Evolutionary conservation across 179 eudicot genomes (phyloP).

Genomic region (Vitellaria paradoxa): DNA sequence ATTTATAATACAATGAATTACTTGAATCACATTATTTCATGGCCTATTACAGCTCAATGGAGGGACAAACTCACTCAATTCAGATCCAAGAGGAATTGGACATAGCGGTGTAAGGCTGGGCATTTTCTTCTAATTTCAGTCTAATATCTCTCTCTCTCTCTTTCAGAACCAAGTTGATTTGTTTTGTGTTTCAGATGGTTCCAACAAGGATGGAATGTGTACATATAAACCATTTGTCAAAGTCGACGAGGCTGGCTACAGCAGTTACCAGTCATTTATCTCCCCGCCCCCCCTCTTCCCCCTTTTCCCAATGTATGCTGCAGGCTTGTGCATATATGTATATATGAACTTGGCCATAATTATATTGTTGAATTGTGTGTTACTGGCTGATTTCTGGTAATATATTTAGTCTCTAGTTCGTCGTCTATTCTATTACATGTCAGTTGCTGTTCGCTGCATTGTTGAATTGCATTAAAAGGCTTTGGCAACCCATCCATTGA

Average conservation of each 20-base stretch:
- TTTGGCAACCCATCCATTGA: too few species aligned
- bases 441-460: background rate
- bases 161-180: too few species aligned
- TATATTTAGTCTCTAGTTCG: background rate
- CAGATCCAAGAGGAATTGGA: conserved; percentile 77
- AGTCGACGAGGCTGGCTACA: background rate
- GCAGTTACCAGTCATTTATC: background rate
- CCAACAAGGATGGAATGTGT: conserved; percentile 21
- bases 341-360: background rate
- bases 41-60: conserved; percentile 59
- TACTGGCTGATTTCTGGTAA: background rate
- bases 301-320: conserved; percentile 1
- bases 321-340: conserved; percentile 20
- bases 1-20: background rate
- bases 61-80: conserved; percentile 75
- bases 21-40: background rate
- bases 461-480: too few species aligned
- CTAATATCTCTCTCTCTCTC: background rate
- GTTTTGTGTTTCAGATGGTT: conserved; percentile 16
- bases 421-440: background rate
- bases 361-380: background rate
- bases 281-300: background rate
- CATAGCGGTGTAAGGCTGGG: conserved; percentile 37
- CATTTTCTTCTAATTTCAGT: background rate
- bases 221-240: conserved; percentile 22